A percentile compares a stretch with the other conserved stretches of the same genome.
Evolutionary conservation across 2,329 filamentous ascomycete species (phyloP).

Genomic region (Penicillium sp.): DNA sequence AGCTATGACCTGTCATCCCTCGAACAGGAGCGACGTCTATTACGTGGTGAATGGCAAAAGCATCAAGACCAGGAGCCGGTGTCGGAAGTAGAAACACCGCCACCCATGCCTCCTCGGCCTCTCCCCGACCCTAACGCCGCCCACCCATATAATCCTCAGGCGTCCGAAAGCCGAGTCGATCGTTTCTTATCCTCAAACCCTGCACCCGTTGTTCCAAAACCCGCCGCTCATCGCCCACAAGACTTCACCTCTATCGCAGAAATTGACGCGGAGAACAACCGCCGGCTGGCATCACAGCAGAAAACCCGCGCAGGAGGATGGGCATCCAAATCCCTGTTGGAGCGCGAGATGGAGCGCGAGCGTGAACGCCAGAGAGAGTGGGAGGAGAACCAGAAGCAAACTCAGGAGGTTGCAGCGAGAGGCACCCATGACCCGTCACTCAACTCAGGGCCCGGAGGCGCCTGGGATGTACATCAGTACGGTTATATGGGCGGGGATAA

Average conservation of each 20-base stretch:
- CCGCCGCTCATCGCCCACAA: conserved; percentile 45
- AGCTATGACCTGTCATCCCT: conserved; percentile 63
- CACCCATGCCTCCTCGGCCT: conserved; percentile 41
- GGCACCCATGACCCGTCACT: conserved; percentile 48
- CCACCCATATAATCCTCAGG: conserved; percentile 30
- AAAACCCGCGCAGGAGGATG: conserved; percentile 64
- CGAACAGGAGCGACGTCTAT: conserved; percentile 64
- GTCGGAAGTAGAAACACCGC: conserved; percentile 14
- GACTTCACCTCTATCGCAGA: conserved; percentile 60
- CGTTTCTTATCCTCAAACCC: conserved; percentile 61
- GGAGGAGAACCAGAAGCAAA: conserved; percentile 63
- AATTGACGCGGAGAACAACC: conserved; percentile 60
- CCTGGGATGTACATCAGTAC: conserved; percentile 69
- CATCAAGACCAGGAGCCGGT: conserved; percentile 36
- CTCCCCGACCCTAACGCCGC: conserved; percentile 54
- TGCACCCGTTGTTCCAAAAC: conserved; percentile 49
- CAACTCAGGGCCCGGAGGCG: conserved; percentile 54
- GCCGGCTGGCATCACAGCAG: conserved; percentile 59
- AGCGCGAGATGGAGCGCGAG: conserved; percentile 71
- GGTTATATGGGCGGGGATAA: conserved; percentile 67
- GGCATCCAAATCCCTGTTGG: conserved; percentile 67
- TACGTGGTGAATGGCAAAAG: conserved; percentile 61
- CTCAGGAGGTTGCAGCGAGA: conserved; percentile 51
- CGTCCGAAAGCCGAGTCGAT: conserved; percentile 55
- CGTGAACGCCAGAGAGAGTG: conserved; percentile 68